Percentiles rank a stretch among this genome's conserved stretches.
Evolutionary conservation across 148 eudicot species (phyloP).

Genomic region (Spergularia bocconei): DNA sequence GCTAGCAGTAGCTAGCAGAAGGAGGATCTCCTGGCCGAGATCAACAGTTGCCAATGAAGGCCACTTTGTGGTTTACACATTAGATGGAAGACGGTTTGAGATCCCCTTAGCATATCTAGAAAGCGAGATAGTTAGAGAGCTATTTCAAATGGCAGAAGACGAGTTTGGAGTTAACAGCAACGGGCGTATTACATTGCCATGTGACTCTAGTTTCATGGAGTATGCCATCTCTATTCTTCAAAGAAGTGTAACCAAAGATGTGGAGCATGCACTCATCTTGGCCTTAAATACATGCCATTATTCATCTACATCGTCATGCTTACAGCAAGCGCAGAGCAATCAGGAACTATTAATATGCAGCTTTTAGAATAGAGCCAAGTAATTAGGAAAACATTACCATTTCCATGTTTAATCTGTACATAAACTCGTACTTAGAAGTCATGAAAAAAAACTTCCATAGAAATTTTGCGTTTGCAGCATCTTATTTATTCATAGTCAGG

Average conservation of each 20-base stretch:
- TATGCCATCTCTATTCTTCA: constrained; percentile 35
- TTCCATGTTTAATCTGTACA: no score
- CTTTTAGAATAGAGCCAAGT: not conserved
- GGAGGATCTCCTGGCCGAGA: constrained; percentile 4
- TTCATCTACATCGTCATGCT: not conserved
- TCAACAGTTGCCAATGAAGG: not conserved
- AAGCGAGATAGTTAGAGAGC: constrained; percentile 29
- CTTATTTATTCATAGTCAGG: no score
- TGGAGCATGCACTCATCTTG: constrained; percentile 31
- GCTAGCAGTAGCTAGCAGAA: constrained; percentile 25
- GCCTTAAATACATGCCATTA: constrained; percentile 6
- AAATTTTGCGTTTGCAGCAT: no score
- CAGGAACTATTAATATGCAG: constrained; percentile 2
- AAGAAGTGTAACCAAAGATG: constrained; percentile 20
- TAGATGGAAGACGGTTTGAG: constrained; percentile 15
- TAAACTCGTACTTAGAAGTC: not conserved
- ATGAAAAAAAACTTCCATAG: no score
- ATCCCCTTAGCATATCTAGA: constrained; percentile 23
- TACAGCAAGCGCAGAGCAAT: constrained; percentile 1
- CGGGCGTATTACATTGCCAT: constrained; percentile 46
- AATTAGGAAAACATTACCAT: not conserved
- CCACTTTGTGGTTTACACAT: constrained; percentile 17
- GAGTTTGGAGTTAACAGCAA: constrained; percentile 40
- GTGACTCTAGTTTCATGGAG: constrained; percentile 35
- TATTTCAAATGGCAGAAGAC: constrained; percentile 43